Conservation (phyloP, 23 red algal genomes). For the Agarophyton chilense region DNA sequence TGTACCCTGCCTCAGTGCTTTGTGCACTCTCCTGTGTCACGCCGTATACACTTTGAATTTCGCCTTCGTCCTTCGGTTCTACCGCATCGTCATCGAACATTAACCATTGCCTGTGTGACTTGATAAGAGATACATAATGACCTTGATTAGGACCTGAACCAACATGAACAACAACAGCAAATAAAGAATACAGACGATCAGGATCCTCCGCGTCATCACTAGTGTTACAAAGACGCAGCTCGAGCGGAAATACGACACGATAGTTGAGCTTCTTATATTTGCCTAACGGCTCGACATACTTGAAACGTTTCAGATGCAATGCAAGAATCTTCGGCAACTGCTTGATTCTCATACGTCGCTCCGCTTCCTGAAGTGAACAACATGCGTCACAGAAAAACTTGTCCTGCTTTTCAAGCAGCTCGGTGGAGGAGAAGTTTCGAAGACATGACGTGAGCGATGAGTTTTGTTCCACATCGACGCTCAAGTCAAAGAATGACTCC, state of each 20-base stretch:
- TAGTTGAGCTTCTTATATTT: conserved; percentile 97
- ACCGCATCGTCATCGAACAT: conserved; percentile 98
- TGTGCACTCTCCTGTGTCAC: conserved; percentile 70
- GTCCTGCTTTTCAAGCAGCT: conserved; percentile 87
- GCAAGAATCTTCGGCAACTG: conserved; percentile 86
- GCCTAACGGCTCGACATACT: conserved; percentile 82
- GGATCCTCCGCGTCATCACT: conserved; percentile 90
- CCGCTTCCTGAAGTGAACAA: conserved; percentile 94
- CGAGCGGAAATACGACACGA: conserved; percentile 92
- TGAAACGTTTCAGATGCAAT: conserved; percentile 98
- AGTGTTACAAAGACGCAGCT: conserved; percentile 89
- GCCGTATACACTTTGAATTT: conserved; percentile 95
- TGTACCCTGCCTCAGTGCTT: conserved; percentile 90
- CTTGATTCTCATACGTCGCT: conserved; percentile 86
- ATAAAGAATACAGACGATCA: conserved; percentile 85
- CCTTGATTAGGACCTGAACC: conserved; percentile 96
- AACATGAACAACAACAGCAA: conserved; percentile 98
- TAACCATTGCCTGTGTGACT: conserved; percentile 86
- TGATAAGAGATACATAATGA: conserved; percentile 96
- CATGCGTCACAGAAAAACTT: conserved; percentile 98
- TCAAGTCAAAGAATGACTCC: conserved; percentile 92
- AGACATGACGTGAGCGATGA: conserved; percentile 85
- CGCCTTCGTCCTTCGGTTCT: conserved; percentile 92
- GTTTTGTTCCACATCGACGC: conserved; percentile 97
- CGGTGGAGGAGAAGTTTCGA: conserved; percentile 90